A percentile compares a stretch with the other conserved stretches of the same genome.
Evolutionary conservation across 2,329 filamentous ascomycete species (phyloP).

Genomic region (Cladosporium sp.): DNA sequence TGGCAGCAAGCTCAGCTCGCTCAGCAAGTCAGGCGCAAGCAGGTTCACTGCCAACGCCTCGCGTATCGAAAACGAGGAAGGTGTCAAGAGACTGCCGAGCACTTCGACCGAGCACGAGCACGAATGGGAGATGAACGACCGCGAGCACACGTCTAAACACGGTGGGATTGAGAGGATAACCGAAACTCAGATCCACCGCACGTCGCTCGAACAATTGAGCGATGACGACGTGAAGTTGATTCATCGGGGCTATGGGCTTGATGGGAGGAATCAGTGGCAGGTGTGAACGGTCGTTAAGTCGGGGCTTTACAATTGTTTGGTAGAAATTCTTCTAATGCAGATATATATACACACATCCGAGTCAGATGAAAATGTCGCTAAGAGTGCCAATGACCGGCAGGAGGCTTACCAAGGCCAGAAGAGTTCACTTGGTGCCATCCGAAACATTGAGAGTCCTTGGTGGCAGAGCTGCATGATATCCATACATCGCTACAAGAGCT

Average conservation of each 20-base stretch:
- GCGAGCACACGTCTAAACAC: not conserved
- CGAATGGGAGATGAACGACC: conserved; percentile 9
- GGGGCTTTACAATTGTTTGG: too few relatives aligned
- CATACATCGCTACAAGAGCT: not conserved
- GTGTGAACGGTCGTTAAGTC: not conserved
- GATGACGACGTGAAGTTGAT: conserved; percentile 9
- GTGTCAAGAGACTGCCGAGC: conserved; percentile 12
- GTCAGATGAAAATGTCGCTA: too few relatives aligned
- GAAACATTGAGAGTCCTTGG: too few relatives aligned
- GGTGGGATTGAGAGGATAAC: not conserved
- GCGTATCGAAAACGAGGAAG: not conserved
- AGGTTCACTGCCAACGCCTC: not conserved
- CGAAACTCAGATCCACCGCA: conserved; percentile 2
- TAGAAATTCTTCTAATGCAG: too few relatives aligned
- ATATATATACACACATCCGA: too few relatives aligned
- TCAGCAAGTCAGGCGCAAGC: conserved; percentile 12
- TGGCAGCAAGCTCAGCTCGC: conserved; percentile 8
- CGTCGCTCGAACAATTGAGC: conserved; percentile 3
- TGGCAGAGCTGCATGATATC: too few relatives aligned
- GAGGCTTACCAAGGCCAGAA: too few relatives aligned
- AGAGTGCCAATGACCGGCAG: too few relatives aligned
- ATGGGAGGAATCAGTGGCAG: not conserved
- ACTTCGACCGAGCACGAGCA: not conserved
- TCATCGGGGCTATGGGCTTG: not conserved
- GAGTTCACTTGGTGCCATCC: too few relatives aligned